Conservation (phyloP, 306 rosid genomes). For the Canavalia gladiata region DNA sequence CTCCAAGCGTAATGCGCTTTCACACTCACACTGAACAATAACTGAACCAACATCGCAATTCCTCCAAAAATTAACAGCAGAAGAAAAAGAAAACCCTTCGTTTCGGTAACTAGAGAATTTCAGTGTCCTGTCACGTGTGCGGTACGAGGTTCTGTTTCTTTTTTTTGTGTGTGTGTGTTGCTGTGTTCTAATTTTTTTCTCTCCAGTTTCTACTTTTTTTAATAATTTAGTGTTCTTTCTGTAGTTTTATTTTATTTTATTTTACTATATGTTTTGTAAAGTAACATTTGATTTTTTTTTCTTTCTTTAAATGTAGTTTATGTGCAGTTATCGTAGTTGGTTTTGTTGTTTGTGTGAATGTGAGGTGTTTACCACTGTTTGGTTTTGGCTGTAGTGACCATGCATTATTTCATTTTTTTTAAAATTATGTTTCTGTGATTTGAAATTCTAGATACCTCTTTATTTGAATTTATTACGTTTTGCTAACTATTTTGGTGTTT, state of each 20-base stretch:
- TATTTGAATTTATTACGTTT: not conserved
- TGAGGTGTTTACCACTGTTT: not conserved
- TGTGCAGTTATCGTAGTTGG: conserved; percentile 14
- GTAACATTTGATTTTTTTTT: not conserved
- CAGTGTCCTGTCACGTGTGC: not conserved
- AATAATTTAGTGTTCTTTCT: not conserved
- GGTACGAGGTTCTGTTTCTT: conserved; percentile 15
- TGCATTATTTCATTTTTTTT: not conserved
- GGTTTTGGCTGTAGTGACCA: not conserved
- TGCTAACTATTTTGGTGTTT: conserved; percentile 6
- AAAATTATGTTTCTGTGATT: conserved; percentile 28
- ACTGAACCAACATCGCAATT: not conserved
- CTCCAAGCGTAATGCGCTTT: not conserved
- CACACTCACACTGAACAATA: not conserved
- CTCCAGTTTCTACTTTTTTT: not conserved
- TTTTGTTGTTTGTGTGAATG: conserved; percentile 33
- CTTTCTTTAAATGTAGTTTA: not conserved
- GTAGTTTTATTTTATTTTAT: not conserved
- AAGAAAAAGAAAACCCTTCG: not conserved
- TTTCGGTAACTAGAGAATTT: not conserved
- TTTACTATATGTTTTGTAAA: conserved; percentile 8
- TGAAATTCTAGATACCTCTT: not conserved
- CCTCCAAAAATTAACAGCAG: not conserved
- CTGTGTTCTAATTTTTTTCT: not conserved
- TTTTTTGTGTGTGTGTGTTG: not conserved